Evolutionary conservation across 495 filamentous ascomycete species (phyloP), one percentile per base, ranked within the genome.

Genomic region (Amphirosellinia nigrospora): DNA sequence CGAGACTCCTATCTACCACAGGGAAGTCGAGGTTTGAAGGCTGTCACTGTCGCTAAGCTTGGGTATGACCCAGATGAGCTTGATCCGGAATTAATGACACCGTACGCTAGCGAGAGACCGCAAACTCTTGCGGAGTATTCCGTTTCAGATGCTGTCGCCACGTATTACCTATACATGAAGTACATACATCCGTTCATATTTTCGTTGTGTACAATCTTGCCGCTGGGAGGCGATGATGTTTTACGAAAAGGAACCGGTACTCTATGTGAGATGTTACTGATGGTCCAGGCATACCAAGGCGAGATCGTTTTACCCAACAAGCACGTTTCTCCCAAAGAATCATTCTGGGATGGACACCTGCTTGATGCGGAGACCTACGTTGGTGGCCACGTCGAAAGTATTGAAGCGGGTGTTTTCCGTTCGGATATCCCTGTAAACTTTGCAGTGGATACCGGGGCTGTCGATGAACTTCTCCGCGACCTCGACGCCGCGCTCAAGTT

Each of bases 141-240:
- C 0, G 96, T 99, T 53, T 99, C 96, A 72, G 96, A 99, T 88
- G 96, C 96, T 36, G 96, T 99, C 23, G 96, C 96, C 3, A 99
- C 96, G 3, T 99, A 98, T 79, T 99, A 99, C 76, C 86, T 99
- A 52, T 99, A 99, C 83, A 99, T 98, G 96, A 99, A 99, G 92
- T 99, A 99, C 80, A 93, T 99, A 26, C 96, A 99, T 77, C 96
- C 96, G 1, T 99, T 99, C 82, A 95, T 99, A 79, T 99, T 98
- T 85, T 97, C 96, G 0, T 84, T 99, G 0, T 98, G 96, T 81
- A 99, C 94, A 0, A 97, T 99, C 81, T 86, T 99, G 78, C 96
- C 96, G 0, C 84, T 99, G 1, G 94, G 93, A 36, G 92, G 94
- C 19, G 94, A 99, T 75, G 94, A 98, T 78, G 93, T 94, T 3